Conservation (phyloP, 805 yeast genomes). For the Wickerhamiella cacticola region DNA sequence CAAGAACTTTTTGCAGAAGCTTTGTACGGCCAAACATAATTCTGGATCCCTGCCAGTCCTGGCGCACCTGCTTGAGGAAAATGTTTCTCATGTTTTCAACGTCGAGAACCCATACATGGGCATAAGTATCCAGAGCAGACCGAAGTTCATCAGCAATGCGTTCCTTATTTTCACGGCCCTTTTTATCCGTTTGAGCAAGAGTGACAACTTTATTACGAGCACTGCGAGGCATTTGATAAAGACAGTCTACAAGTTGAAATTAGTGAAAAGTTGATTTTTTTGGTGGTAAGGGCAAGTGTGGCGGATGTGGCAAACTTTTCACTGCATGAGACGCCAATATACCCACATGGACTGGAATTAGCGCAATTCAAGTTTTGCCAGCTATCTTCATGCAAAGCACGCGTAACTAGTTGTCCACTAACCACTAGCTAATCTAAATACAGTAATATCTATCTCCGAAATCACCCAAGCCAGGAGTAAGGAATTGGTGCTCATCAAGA, state of each 20-base stretch:
- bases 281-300: neutral
- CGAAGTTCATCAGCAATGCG: conserved; percentile 85
- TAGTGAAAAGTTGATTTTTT: conserved; percentile 7
- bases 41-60: conserved; percentile 86
- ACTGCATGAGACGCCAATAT: neutral
- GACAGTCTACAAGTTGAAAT: neutral
- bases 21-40: conserved; percentile 83
- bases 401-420: neutral
- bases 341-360: neutral
- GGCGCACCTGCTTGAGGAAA: conserved; percentile 82
- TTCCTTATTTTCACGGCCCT: conserved; percentile 85
- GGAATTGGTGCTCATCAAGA: conserved; percentile 71
- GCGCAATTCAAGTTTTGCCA: too few relatives aligned
- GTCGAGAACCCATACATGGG: conserved; percentile 72
- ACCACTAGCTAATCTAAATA: conserved; percentile 34
- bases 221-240: conserved; percentile 73
- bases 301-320: conserved; percentile 3
- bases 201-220: conserved; percentile 94
- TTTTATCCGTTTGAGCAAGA: conserved; percentile 89
- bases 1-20: conserved; percentile 86
- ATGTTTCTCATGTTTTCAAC: conserved; percentile 93
- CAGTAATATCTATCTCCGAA: conserved; percentile 97
- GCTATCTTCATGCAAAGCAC: neutral
- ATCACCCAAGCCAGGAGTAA: conserved; percentile 93
- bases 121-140: conserved; percentile 61